Percentiles rank a stretch among this genome's conserved stretches.
Evolutionary conservation across 1,139 yeast species (phyloP).

Genomic region (Candida neerlandica): DNA sequence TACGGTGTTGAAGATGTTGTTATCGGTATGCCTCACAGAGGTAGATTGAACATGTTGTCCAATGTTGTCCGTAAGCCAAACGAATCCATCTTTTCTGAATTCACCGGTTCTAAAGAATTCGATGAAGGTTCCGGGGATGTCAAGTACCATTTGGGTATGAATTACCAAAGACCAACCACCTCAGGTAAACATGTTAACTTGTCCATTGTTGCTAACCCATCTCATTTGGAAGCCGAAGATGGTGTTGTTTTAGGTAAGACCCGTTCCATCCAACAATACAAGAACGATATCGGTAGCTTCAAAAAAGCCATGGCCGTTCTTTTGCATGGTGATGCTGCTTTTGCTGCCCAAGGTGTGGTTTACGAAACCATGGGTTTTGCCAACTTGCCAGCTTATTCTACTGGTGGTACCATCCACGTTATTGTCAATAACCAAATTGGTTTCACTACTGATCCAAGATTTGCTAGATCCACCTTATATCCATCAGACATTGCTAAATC

Average conservation of each 20-base stretch:
- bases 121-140: conserved; percentile 98
- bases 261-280: conserved; percentile 92
- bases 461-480: conserved; percentile 95
- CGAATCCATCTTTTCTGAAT: conserved; percentile 95
- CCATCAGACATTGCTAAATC: conserved; percentile 98
- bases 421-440: conserved; percentile 98
- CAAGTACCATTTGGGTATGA: conserved; percentile 98
- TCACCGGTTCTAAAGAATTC: conserved; percentile 83
- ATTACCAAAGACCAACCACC: conserved; percentile 97
- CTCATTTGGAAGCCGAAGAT: conserved; percentile 98
- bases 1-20: conserved; percentile 93
- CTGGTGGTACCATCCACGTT: conserved; percentile 98
- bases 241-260: conserved; percentile 98
- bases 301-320: conserved; percentile 89
- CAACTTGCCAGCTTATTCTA: conserved; percentile 89
- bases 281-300: conserved; percentile 79
- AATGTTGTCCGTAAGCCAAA: conserved; percentile 98
- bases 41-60: conserved; percentile 95
- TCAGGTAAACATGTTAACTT: conserved; percentile 95
- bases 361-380: conserved; percentile 97
- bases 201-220: conserved; percentile 97
- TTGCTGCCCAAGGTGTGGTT: conserved; percentile 98
- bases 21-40: conserved; percentile 99
- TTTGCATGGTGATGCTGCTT: conserved; percentile 99
- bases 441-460: conserved; percentile 98